A percentile compares a stretch with the other conserved stretches of the same genome.
Conservation (phyloP, 2,329 filamentous ascomycete species). For the Fusarium paranaense region DNA sequence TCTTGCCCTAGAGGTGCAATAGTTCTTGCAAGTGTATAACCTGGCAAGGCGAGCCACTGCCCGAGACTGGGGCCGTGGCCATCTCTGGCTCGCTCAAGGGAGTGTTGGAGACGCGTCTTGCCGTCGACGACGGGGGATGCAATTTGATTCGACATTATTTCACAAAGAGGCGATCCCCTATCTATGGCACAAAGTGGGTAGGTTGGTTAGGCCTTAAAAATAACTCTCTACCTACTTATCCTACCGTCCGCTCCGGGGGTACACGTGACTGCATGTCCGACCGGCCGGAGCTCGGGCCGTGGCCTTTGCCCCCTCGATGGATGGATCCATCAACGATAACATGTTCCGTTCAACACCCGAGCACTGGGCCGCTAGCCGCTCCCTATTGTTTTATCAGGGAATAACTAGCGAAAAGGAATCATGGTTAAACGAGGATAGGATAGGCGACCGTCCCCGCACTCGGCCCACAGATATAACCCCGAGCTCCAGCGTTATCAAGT, state of each 20-base stretch:
- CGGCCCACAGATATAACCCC: background rate
- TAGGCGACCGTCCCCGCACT: background rate
- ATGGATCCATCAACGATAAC: background rate
- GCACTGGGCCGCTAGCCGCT: background rate
- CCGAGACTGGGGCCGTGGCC: background rate
- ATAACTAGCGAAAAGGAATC: background rate
- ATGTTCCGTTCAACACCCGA: background rate
- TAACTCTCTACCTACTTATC: background rate
- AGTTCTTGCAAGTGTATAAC: background rate
- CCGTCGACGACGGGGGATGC: background rate
- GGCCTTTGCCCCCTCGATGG: background rate
- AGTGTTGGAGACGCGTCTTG: background rate
- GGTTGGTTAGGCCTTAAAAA: background rate
- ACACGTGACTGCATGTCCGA: background rate
- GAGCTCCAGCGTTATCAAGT: background rate
- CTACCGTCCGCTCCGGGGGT: background rate
- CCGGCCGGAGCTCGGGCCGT: background rate
- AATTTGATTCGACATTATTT: background rate
- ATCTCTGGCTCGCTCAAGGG: background rate
- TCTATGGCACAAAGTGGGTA: no score
- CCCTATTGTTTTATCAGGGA: background rate
- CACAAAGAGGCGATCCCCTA: no score
- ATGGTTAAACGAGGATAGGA: background rate
- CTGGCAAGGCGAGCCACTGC: constrained; percentile 3
- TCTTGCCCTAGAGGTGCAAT: constrained; percentile 3